Percentiles rank a stretch among this genome's conserved stretches.
These are phyloP conservation scores for Stagonosporopsis tanaceti DNA, from an alignment of 2,329 filamentous ascomycete species.

Conservation along the genomic window DNA sequence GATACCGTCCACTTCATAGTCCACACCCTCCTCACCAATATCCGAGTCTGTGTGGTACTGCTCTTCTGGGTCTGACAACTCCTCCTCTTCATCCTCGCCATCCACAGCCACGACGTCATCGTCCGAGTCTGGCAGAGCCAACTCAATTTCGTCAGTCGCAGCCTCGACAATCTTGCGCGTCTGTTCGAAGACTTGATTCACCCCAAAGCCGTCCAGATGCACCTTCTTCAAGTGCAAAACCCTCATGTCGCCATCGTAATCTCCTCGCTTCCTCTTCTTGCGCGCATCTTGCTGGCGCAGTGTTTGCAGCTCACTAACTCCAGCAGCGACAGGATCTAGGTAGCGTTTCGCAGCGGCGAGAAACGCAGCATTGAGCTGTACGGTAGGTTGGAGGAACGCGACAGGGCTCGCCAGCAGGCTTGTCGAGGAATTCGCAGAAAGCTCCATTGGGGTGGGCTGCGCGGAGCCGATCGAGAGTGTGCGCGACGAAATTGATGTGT, in stretches of 20 bases:
- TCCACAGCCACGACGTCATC: constrained; percentile 28
- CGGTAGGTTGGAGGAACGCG: constrained; percentile 76
- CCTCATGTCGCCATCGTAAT: constrained; percentile 54
- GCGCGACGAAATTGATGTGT: constrained; percentile 51
- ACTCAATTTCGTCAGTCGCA: constrained; percentile 63
- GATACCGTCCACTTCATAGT: constrained; percentile 45
- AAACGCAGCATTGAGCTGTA: constrained; percentile 72
- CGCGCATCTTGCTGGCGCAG: constrained; percentile 71
- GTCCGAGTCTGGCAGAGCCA: constrained; percentile 51
- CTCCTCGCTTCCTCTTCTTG: constrained; percentile 77
- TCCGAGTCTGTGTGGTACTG: constrained; percentile 38
- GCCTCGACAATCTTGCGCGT: constrained; percentile 81
- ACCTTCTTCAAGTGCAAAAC: constrained; percentile 81
- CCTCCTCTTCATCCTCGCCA: constrained; percentile 40
- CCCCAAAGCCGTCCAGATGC: constrained; percentile 85
- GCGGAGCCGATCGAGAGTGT: constrained; percentile 49
- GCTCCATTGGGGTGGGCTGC: constrained; percentile 48
- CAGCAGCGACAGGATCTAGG: constrained; percentile 78
- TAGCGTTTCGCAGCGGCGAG: constrained; percentile 80
- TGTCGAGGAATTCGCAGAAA: constrained; percentile 60
- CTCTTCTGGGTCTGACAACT: constrained; percentile 45
- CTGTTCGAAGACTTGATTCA: constrained; percentile 93
- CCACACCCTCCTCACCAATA: constrained; percentile 44
- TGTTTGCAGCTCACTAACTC: constrained; percentile 76
- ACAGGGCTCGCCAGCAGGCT: constrained; percentile 71